Evolutionary conservation across 306 rosid genomes (phyloP).

Genomic region (Vigna radiata): DNA sequence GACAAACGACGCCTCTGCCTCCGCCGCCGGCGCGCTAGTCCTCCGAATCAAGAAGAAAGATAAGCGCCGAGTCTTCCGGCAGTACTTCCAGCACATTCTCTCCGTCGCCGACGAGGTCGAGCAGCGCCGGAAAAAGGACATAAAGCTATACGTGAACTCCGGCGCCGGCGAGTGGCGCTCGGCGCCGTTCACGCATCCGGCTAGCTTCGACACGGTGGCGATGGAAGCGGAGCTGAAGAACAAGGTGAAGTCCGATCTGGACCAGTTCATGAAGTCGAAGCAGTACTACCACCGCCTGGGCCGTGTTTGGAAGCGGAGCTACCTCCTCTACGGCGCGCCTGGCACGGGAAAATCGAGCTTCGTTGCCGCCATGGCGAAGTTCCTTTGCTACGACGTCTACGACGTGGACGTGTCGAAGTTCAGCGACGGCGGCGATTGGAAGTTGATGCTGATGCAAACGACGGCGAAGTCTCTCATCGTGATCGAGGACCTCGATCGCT

Average conservation of each 20-base stretch:
- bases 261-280: conserved; percentile 77
- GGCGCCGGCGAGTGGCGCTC: conserved; percentile 65
- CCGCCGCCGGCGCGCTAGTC: conserved; percentile 50
- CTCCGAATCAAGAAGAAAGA: conserved; percentile 71
- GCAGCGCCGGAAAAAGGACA: conserved; percentile 62
- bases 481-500: conserved; percentile 81
- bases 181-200: conserved; percentile 78
- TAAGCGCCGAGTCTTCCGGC: conserved; percentile 78
- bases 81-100: conserved; percentile 85
- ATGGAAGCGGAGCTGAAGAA: conserved; percentile 76
- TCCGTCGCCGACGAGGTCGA: conserved; percentile 73
- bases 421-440: conserved; percentile 65
- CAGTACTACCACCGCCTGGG: conserved; percentile 86
- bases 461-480: conserved; percentile 73
- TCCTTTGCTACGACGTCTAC: conserved; percentile 78
- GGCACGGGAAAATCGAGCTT: conserved; percentile 92
- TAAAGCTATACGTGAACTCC: conserved; percentile 60
- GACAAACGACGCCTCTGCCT: conserved; percentile 51
- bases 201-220: conserved; percentile 77
- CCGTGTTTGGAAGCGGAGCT: conserved; percentile 96
- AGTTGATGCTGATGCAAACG: conserved; percentile 66
- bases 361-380: conserved; percentile 88
- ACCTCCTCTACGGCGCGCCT: conserved; percentile 75
- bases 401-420: conserved; percentile 73
- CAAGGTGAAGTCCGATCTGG: conserved; percentile 80